Conservation (phyloP, 805 yeast genomes). For the Deakozyma indianensis region DNA sequence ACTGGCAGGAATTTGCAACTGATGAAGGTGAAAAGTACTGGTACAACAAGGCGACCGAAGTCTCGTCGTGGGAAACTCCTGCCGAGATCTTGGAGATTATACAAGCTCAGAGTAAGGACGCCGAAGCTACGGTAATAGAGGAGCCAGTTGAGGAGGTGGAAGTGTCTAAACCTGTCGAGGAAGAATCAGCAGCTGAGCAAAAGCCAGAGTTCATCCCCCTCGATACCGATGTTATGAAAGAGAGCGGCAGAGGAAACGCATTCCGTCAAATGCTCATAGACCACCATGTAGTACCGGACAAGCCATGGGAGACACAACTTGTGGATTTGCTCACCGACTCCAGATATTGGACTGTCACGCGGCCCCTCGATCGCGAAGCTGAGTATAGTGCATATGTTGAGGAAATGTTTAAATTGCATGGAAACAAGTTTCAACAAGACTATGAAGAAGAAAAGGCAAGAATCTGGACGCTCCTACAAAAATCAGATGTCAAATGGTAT, state of each 20-base stretch:
- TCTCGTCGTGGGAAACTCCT: conserved; percentile 77
- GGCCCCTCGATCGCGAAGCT: neutral
- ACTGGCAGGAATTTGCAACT: conserved; percentile 38
- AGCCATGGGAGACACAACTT: neutral
- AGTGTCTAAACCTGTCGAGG: neutral
- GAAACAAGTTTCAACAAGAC: neutral
- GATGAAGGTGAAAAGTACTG: conserved; percentile 54
- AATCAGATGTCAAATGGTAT: neutral
- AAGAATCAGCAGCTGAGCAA: neutral
- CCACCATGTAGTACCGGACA: neutral
- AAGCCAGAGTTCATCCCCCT: neutral
- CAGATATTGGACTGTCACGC: neutral
- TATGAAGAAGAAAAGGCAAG: neutral
- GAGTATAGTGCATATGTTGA: neutral
- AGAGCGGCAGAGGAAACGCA: neutral
- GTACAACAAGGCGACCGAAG: conserved; percentile 46
- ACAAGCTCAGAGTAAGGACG: conserved; percentile 48
- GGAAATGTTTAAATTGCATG: neutral
- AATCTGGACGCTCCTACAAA: neutral
- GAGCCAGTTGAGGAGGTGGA: neutral
- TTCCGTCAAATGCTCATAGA: neutral
- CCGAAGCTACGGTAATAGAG: conserved; percentile 15
- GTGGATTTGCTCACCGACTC: neutral
- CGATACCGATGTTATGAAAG: neutral
- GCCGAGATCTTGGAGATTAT: conserved; percentile 37